Percentiles rank a stretch among this genome's conserved stretches.
Conservation (phyloP, 1,139 yeast species). For the Schwanniomyces etchellsii region DNA sequence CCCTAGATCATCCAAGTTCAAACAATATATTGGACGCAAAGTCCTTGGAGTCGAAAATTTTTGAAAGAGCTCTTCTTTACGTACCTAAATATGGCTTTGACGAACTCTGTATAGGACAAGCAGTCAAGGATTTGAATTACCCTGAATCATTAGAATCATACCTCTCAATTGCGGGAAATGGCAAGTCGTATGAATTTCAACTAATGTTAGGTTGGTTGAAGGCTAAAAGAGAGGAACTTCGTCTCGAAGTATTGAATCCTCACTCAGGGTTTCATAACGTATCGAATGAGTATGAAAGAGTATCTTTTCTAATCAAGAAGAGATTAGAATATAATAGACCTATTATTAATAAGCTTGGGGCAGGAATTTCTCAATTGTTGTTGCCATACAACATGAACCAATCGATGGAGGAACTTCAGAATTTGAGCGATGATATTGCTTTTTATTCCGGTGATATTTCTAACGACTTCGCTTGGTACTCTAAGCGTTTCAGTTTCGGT, state of each 20-base stretch:
- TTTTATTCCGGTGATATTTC: constrained; percentile 76
- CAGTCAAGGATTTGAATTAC: constrained; percentile 57
- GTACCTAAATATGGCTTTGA: constrained; percentile 73
- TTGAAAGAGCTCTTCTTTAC: constrained; percentile 32
- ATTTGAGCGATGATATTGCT: constrained; percentile 77
- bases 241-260: constrained; percentile 24
- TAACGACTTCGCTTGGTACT: constrained; percentile 89
- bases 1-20: constrained; percentile 30
- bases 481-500: constrained; percentile 71
- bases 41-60: constrained; percentile 27
- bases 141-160: constrained; percentile 64
- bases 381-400: constrained; percentile 46
- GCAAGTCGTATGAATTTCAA: constrained; percentile 37
- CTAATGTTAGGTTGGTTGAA: constrained; percentile 43
- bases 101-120: constrained; percentile 52
- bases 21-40: constrained; percentile 25
- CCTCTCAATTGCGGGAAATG: constrained; percentile 30
- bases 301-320: constrained; percentile 45
- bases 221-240: constrained; percentile 28
- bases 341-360: constrained; percentile 35
- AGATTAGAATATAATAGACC: constrained; percentile 63
- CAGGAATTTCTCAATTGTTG: constrained; percentile 51
- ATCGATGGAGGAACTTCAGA: constrained; percentile 63
- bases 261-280: constrained; percentile 21
- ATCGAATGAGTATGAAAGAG: constrained; percentile 53